These are phyloP conservation scores for Rhizoclosmatium sp. DNA, from an alignment of 192 early-diverging fungal species.

Conservation along the genomic window DNA sequence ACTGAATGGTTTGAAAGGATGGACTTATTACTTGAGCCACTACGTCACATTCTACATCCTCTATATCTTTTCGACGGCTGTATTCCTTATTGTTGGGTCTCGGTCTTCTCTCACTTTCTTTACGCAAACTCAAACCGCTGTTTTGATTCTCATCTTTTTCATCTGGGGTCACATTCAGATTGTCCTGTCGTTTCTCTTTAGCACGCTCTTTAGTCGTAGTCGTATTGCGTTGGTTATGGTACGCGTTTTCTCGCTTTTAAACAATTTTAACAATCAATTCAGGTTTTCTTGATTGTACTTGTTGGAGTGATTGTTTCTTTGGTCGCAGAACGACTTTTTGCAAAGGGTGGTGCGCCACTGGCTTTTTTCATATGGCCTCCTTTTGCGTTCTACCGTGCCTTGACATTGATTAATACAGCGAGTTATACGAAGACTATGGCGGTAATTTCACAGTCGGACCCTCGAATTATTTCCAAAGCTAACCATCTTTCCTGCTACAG, in stretches of 20 bases:
- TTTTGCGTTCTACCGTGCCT: slow-evolving; percentile 76
- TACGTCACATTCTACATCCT: slow-evolving; percentile 39
- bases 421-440: slow-evolving; percentile 47
- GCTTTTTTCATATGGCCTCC: slow-evolving; percentile 78
- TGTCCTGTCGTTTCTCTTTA: slow-evolving; percentile 70
- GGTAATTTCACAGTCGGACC: slow-evolving; percentile 30
- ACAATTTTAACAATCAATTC: not conserved
- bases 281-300: slow-evolving; percentile 72
- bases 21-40: slow-evolving; percentile 57
- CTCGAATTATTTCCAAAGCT: not conserved
- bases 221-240: slow-evolving; percentile 57
- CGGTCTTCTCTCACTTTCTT: slow-evolving; percentile 71
- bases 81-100: slow-evolving; percentile 70
- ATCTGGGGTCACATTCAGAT: slow-evolving; percentile 76
- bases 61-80: slow-evolving; percentile 23
- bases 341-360: slow-evolving; percentile 43
- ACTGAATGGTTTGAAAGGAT: slow-evolving; percentile 72
- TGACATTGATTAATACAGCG: slow-evolving; percentile 62
- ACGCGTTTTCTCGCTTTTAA: not conserved
- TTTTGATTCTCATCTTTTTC: slow-evolving; percentile 68
- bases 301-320: slow-evolving; percentile 71
- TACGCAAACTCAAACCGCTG: slow-evolving; percentile 56
- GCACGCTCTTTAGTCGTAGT: slow-evolving; percentile 69
- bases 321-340: slow-evolving; percentile 56
- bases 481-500: not conserved